Evolutionary conservation across 2,329 filamentous ascomycete species (phyloP), one percentile per base, ranked within the genome.

Genomic region (Thielaviopsis punctulata): DNA sequence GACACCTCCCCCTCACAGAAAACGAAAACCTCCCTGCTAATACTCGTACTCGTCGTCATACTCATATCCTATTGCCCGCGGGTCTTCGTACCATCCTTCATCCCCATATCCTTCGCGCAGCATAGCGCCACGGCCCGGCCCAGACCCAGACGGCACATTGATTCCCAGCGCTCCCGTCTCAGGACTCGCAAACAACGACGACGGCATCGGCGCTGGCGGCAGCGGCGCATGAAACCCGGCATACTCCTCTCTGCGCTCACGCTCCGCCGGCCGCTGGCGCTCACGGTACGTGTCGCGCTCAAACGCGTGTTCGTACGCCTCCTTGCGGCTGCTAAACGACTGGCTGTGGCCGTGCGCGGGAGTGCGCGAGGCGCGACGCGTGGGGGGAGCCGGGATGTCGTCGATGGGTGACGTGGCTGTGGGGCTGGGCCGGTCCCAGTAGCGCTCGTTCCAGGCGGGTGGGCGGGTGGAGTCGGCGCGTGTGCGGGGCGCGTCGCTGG

Each of bases 141-240:
- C 25, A 27, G 25, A 27, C 5, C 25, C 33, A 3, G 7, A 15
- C 36, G n/a, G n/a, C 36, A 41, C 2, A 2, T 15, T 6, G n/a
- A 19, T 41, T 1, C 36, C 36, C n/a, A 41, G 36, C 1, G 36
- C 36, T 1, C 36, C 36, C 6, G 24, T 4, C 3, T 4, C 24
- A 2, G 45, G 15, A 18, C 43, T 41, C 15, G 43, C 12, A 41
- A 41, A 41, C 25, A 44, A 18, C 18, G 49, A 45, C 15, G 41
- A 30, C 10, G 51, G 51, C 52, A 54, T 54, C 2, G 52, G 52
- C 5, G 48, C 52, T 18, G 48, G 33, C 8, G 52, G 52, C 12
- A 30, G 45, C 13, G 48, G 27, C 4, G 43, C 49, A 22, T 39
- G 44, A n/a, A 39, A 39, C 2, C 19, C 13, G 12, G 23, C 10